A percentile compares a stretch with the other conserved stretches of the same genome.
phyloP scores from a whole-genome alignment of 1,284 basidiomycete genomes.

The Trametes polyzona region DNA sequence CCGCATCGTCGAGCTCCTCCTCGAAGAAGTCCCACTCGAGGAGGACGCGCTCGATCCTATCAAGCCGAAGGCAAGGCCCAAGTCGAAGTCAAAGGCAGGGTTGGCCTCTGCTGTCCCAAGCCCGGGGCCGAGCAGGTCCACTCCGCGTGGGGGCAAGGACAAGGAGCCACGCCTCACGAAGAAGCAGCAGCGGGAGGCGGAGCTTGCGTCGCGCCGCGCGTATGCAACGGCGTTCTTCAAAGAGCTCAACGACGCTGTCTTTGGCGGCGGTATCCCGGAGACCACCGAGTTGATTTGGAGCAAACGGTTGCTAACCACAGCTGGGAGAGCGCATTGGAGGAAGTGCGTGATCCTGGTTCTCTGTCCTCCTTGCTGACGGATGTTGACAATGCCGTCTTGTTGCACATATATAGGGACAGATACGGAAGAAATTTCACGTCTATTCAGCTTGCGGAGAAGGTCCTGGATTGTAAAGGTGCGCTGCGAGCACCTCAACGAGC shows the following conservation, averaged over 20 bases:
- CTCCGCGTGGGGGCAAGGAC: constrained; percentile 1
- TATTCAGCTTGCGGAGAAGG: constrained; percentile 80
- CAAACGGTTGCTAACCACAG: constrained; percentile 72
- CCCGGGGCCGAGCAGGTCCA: constrained; percentile 8
- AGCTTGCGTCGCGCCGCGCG: constrained; percentile 48
- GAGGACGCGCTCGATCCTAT: constrained; percentile 5
- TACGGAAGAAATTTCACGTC: constrained; percentile 55
- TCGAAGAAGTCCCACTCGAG: constrained; percentile 19
- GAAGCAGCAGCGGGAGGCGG: constrained; percentile 48
- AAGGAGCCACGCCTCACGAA: constrained; percentile 41
- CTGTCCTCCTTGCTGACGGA: too few relatives aligned
- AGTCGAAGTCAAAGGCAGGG: background rate
- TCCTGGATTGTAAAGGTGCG: constrained; percentile 74
- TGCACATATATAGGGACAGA: constrained; percentile 50
- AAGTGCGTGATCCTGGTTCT: constrained; percentile 52
- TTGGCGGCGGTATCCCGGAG: constrained; percentile 73
- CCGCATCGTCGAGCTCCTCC: background rate
- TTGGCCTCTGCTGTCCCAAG: background rate
- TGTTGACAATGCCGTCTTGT: too few relatives aligned
- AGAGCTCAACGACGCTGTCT: constrained; percentile 80
- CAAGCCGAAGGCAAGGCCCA: background rate
- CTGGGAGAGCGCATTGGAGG: constrained; percentile 76
- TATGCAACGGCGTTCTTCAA: constrained; percentile 77
- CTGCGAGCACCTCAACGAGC: background rate
- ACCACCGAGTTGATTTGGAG: constrained; percentile 75